Base-by-base conservation (phyloP, 495 filamentous ascomycete species). In the Penicillium turbatum region DNA sequence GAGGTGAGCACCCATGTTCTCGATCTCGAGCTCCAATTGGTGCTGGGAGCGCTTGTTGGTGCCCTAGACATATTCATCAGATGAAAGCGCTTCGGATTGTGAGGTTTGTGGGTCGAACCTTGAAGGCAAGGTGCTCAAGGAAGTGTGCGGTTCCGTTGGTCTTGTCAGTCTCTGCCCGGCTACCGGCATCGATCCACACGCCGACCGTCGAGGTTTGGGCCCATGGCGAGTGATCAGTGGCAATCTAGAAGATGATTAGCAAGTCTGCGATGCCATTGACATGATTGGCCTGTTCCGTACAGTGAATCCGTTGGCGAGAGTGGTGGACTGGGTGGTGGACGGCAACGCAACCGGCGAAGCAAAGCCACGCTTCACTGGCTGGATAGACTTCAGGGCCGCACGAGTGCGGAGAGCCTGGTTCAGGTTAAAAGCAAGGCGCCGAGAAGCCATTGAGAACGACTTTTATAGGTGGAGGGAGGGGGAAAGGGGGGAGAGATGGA, bases 111-210 rank as follows among this genome's bases (percentile, higher is more conserved):
- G 31, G 9, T 45, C 51, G 35, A 52, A 96, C 91, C 87, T 99
- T 99, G 83, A 99, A 99, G 63, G 95, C 95, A 70, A 99, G 82
- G 76, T 99, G 93, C 79, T 99, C 93, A 58, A 99, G 83, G 82
- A 97, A 99, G 80, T 99, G 93, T 56, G 93, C 93, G 55, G 95
- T 97, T 77, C 93, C 93, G 80, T 96, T 97, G 65, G 91, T 96
- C 83, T 87, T 89, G 77, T 93, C 89, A 62, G 93, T 99, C 83
- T 99, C 93, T 72, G 93, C 91, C 71, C 93, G 83, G 74, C 89
- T 95, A 73, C 93, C 93, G 60, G 93, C 92, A 79, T 99, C 95
- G 72, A 99, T 97, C 88, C 95, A 99, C 40, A 99, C 89, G 66
- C 93, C 93, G 63, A 97, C 95, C 42, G 93, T 99, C 61, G 90